Base-by-base conservation (phyloP, 78 protist genomes). In the Protostelium mycophagum region DNA sequence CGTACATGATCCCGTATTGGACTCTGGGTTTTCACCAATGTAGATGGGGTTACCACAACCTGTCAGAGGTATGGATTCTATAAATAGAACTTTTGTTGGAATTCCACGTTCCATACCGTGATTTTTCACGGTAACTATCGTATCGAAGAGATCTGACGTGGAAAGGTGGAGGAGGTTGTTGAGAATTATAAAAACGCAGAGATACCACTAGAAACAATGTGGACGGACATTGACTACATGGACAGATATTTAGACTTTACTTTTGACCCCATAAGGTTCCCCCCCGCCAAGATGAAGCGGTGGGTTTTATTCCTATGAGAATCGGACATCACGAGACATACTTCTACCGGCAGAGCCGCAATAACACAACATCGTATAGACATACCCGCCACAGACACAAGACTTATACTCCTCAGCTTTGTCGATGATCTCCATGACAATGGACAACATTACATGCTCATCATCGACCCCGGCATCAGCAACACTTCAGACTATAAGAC, bases 401-500 rank as follows among this genome's bases (percentile, higher is more conserved):
- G n/a, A n/a, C n/a, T n/a, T n/a, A n/a, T n/a, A n/a, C n/a, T n/a
- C n/a, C n/a, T 28, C 10, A 87, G 34, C 10, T 91, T 88, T 73
- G 63, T 94, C 1, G 88, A 87, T 37, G 37, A 63, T 5, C 85
- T 96, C 23, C 97, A 95, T 84, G 37, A 37, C 29, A 83, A 88
- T 39, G 89, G 91, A 86, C 95, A 93, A 91, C 94, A 92, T 35
- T 95, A 92, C 38, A 92, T 96, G 25, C 90, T 90, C 93, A 93
- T 95, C 84, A 88, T 93, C 51, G 98, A 96, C 91, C 96, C 98
- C 1, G 97, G 97, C 85, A 93, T 96, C 83, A 38, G 84, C 37
- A 63, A 85, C 73, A 38, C 23, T 28, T 85, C 86, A 0, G 86
- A 31, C 0, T 35, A 85, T 28, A 93, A 94, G 85, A 38, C 51